A percentile compares a stretch with the other conserved stretches of the same genome.
Evolutionary conservation across 2,329 filamentous ascomycete genomes (phyloP).

Genomic region (Keithomyces neogunnii): DNA sequence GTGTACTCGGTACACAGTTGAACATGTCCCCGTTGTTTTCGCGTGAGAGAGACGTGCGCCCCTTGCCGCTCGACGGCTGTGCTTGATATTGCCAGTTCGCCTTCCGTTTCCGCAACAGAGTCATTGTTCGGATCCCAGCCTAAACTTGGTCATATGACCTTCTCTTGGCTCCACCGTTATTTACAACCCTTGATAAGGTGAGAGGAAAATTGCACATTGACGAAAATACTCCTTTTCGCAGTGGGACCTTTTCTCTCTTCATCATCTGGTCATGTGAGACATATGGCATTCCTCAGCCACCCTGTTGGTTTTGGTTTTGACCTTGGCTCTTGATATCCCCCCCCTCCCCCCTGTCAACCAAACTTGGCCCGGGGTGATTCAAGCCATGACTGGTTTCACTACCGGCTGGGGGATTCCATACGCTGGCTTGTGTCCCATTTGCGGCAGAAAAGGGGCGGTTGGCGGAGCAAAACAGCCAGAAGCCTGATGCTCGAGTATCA

Average conservation of each 20-base stretch:
- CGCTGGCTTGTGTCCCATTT: no score
- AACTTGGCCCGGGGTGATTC: no score
- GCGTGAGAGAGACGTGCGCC: no score
- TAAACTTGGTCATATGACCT: slow-evolving; percentile 1
- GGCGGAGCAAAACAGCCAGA: no score
- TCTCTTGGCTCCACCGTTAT: background rate
- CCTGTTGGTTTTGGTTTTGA: background rate
- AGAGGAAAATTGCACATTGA: background rate
- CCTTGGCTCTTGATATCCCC: background rate
- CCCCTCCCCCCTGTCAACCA: background rate
- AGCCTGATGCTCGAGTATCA: no score
- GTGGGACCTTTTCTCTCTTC: background rate
- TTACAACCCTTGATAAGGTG: background rate
- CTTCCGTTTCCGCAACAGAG: background rate
- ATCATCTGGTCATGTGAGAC: background rate
- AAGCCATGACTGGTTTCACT: no score
- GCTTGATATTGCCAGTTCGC: background rate
- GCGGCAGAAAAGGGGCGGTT: no score
- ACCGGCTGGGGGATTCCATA: no score
- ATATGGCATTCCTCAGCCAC: background rate
- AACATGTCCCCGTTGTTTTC: no score
- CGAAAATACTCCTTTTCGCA: background rate
- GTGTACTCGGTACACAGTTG: no score
- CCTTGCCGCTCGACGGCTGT: no score
- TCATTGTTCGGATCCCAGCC: background rate